These are phyloP conservation scores for Nakazawaea peltata DNA, from an alignment of 805 yeast genomes.

Conservation along the genomic window DNA sequence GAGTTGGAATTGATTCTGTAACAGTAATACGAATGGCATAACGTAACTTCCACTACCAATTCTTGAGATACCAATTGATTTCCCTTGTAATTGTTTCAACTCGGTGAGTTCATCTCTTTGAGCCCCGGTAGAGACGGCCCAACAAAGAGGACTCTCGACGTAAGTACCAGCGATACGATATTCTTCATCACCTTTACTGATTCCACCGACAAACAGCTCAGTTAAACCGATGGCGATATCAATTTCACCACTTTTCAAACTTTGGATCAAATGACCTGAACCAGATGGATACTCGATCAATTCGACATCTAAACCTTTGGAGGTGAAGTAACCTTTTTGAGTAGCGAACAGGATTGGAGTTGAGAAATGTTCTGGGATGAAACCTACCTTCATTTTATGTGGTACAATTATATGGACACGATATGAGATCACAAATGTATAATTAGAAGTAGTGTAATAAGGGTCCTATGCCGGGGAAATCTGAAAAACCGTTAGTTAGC, in stretches of 20 bases:
- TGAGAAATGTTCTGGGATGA: conserved; percentile 87
- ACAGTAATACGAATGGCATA: conserved; percentile 80
- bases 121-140: conserved; percentile 83
- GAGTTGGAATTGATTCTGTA: conserved; percentile 46
- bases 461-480: no score
- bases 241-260: conserved; percentile 53
- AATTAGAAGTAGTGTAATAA: no score
- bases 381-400: conserved; percentile 52
- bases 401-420: no score
- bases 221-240: conserved; percentile 86
- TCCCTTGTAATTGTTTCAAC: conserved; percentile 48
- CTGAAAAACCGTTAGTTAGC: no score
- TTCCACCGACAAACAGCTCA: conserved; percentile 82
- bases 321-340: conserved; percentile 45
- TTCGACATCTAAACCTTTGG: conserved; percentile 45
- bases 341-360: conserved; percentile 77
- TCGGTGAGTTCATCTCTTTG: conserved; percentile 46
- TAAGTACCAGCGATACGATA: conserved; percentile 75
- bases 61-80: conserved; percentile 70
- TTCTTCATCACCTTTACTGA: conserved; percentile 54
- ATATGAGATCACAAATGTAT: no score
- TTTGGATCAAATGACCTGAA: conserved; percentile 77
- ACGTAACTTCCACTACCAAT: conserved; percentile 90
- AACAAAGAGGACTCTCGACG: conserved; percentile 78
- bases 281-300: conserved; percentile 75